phyloP scores from a whole-genome alignment of 345 rosid genomes.

The Boechera stricta region DNA sequence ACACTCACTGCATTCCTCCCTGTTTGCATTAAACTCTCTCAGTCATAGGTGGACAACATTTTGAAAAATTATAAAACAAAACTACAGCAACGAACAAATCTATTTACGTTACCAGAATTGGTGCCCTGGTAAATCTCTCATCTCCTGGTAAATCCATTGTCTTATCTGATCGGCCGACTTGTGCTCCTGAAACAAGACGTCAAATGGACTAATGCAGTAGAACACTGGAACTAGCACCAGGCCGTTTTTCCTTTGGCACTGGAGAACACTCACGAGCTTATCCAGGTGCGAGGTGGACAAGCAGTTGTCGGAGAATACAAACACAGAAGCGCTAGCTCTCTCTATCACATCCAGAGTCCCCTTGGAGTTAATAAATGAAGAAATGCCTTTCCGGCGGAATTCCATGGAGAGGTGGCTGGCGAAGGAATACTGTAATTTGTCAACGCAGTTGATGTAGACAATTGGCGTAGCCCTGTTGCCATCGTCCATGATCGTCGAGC shows the following conservation, averaged over 20 bases:
- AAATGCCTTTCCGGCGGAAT: neutral
- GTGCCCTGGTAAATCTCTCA: slow-evolving; percentile 3
- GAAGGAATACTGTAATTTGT: slow-evolving; percentile 22
- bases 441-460: slow-evolving; percentile 11
- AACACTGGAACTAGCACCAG: slow-evolving; percentile 34
- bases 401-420: slow-evolving; percentile 30
- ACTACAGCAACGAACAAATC: neutral
- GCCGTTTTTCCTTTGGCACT: neutral
- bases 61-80: too few relatives aligned
- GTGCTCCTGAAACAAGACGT: neutral
- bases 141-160: slow-evolving; percentile 17
- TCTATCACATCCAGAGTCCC: neutral
- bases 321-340: neutral
- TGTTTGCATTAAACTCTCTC: neutral
- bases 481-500: too few relatives aligned
- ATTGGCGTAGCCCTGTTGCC: too few relatives aligned
- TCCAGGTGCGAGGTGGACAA: slow-evolving; percentile 6
- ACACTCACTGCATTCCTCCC: neutral
- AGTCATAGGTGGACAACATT: neutral
- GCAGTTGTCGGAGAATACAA: neutral
- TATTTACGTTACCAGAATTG: neutral
- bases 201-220: slow-evolving; percentile 24
- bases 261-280: slow-evolving; percentile 5
- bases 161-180: neutral
- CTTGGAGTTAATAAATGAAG: neutral